Percentiles rank a stretch among this genome's conserved stretches.
Evolutionary conservation across 2,329 filamentous ascomycete genomes (phyloP).

Genomic region (Fusarium sp.): DNA sequence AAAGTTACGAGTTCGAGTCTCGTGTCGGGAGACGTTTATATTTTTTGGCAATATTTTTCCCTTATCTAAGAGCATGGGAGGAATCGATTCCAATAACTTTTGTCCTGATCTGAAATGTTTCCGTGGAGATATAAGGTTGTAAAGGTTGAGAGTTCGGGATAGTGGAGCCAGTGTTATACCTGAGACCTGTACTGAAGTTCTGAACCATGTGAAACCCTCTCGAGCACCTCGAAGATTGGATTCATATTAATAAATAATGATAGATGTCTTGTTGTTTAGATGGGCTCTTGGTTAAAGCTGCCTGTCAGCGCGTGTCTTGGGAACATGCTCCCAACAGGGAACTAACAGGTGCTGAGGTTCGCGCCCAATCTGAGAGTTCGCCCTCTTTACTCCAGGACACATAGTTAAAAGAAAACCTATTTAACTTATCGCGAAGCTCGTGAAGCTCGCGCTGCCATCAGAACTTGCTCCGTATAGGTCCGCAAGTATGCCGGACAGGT

Average conservation of each 20-base stretch:
- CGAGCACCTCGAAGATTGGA: background rate
- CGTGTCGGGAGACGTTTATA: background rate
- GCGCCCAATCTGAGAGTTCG: background rate
- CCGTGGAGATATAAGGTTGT: background rate
- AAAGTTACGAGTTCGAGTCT: conserved; percentile 17
- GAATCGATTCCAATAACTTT: background rate
- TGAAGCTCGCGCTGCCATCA: no score
- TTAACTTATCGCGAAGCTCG: background rate
- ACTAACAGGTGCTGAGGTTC: background rate
- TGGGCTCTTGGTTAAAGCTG: no score
- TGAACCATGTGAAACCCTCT: background rate
- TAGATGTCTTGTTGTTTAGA: no score
- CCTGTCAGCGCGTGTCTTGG: background rate
- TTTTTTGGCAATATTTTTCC: background rate
- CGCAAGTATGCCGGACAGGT: background rate
- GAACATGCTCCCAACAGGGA: fast-evolving
- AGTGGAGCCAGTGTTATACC: fast-evolving
- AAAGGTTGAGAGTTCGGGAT: fast-evolving
- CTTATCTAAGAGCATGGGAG: fast-evolving
- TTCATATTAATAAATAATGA: no score
- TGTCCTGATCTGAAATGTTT: fast-evolving
- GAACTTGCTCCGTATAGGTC: background rate
- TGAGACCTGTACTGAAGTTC: no score
- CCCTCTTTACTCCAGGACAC: background rate
- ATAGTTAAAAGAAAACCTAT: background rate